Evolutionary conservation across 768 basidiomycete species (phyloP), one percentile per base, ranked within the genome.

Genomic region (Auricularia sp.): DNA sequence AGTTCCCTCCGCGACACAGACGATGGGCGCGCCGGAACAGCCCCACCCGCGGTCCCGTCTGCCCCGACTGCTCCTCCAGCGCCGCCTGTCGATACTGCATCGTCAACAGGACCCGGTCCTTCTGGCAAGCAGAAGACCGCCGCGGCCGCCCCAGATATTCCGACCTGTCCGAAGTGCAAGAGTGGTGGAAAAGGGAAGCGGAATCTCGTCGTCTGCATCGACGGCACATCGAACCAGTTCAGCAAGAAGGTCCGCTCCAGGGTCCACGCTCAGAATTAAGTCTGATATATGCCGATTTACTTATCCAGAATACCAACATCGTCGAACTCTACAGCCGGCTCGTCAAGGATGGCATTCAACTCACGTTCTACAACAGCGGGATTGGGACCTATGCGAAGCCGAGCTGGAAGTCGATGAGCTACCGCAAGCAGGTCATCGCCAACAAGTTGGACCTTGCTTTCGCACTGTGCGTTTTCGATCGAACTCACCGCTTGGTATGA

Each of bases 351-450:
- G 16, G 16, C 6, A 63, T 63, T 0, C 79, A 79, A 51, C 71
- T 76, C 42, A 76, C 77, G 3, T 79, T 79, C 62, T 79, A 79
- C 66, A 75, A 74, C 63, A 79, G 78, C 61, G 78, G 78, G 4
- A 75, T 79, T 18, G 78, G 78, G 3, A 68, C 79, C 2, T 73
- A 73, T 64, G 75, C 74, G n/a, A 73, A 69, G 58, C 70, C 71
- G 7, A 67, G 67, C 1, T 69, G 66, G 62, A 64, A 54, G 47
- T 70, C 70, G 3, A 63, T 62, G 3, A 64, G 63, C 29, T 74
- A 70, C 33, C 37, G 64, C 37, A 65, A 61, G 21, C 72, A 70
- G 64, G 67, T 67, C 5, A 0, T 79, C 1, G 68, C 63, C 21
- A 69, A 72, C 62, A 62, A 42, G 8, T 62, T 78, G 34, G 78